Evolutionary conservation across 176 grass and related monocot species (phyloP), one percentile per base, ranked within the genome.

Genomic region (Metroxylon sagu): DNA sequence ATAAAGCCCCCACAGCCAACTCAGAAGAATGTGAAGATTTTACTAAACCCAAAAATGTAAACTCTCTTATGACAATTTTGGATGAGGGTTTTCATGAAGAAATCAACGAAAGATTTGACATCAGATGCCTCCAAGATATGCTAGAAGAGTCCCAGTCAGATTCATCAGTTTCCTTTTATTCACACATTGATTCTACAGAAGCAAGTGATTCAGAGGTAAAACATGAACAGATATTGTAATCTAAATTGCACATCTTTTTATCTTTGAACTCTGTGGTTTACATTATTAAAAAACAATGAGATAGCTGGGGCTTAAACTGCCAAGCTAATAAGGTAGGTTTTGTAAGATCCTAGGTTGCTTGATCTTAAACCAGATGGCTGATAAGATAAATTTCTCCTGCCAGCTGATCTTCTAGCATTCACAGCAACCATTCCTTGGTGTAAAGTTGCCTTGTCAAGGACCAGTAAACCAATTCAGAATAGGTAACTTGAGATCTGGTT

Each of bases 81-180:
- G 75, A 85, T 54, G 50, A 73, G 60, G 63, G 69, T 21, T 66
- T 77, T 62, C 82, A 66, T 27, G 75, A 72, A 77, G 78, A 65
- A 64, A 65, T 70, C 31, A 92, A 98, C 71, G 82, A 71, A 59
- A 81, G 63, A 48, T 98, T 83, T 57, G 93, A 98, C 55, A 85
- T 81, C 50, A 88, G 82, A 81, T 85, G 73, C 71, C 93, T 98
- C 39, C 93, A 98, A 74, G 93, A 98, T 68, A 92, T 98, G 71
- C 78, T 98, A 2, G 73, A 98, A 69, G 87, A 92, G 25, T 80
- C 81, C 5, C 93, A 92, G 54, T 78, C 93, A 0, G 81, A 88
- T 68, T 98, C 93, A 14, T 73, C 81, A 1, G 50, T 78, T 78
- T 91, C 92, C 55, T 83, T 76, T 67, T 80, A 90, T 49, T 96